Conservation (phyloP, 2,329 filamentous ascomycete species). For the Phaeosphaeria sp. region DNA sequence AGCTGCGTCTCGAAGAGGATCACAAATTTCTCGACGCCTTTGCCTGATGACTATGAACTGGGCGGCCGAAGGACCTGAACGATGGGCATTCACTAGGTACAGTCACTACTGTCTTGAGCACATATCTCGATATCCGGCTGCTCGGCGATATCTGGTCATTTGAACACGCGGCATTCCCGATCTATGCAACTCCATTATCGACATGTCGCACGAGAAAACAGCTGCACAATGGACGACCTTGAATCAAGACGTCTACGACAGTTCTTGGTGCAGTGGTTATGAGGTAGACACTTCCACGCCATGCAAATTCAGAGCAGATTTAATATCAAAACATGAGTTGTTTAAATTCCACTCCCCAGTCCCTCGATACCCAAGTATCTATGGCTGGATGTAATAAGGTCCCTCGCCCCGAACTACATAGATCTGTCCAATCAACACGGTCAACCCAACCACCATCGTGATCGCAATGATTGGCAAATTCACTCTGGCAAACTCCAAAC, state of each 20-base stretch:
- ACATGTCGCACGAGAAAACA: conserved; percentile 1
- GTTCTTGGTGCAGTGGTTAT: too few relatives aligned
- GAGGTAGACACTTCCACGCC: too few relatives aligned
- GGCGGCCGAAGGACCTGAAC: background rate
- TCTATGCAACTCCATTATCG: background rate
- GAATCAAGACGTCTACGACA: background rate
- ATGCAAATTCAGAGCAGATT: too few relatives aligned
- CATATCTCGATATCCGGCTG: background rate
- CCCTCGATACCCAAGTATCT: too few relatives aligned
- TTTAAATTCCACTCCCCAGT: too few relatives aligned
- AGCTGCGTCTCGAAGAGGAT: background rate
- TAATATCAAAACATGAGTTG: too few relatives aligned
- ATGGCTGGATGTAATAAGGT: conserved; percentile 10
- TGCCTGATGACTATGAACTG: background rate
- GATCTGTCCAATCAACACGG: conserved; percentile 67
- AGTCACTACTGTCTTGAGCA: background rate
- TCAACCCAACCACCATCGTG: conserved; percentile 68
- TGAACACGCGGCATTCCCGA: background rate
- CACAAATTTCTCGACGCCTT: background rate
- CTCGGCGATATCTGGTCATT: conserved; percentile 2
- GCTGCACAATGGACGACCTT: background rate
- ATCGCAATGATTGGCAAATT: conserved; percentile 76
- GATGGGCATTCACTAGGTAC: background rate
- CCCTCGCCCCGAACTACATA: conserved; percentile 60
- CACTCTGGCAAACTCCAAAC: conserved; percentile 70